Evolutionary conservation across 306 rosid genomes (phyloP).

Genomic region (Delonix regia): DNA sequence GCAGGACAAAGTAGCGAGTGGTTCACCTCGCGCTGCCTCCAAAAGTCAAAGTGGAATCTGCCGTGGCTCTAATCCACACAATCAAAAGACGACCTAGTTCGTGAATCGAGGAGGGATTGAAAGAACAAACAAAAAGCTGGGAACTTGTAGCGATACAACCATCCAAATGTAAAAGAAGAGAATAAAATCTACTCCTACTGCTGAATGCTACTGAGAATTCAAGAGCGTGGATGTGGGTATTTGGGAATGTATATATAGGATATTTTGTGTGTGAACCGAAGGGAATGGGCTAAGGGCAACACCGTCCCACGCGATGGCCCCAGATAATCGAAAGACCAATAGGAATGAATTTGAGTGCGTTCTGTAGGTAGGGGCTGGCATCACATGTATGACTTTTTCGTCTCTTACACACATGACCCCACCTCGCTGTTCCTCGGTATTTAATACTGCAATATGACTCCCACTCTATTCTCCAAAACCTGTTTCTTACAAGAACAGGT

Average conservation of each 20-base stretch:
- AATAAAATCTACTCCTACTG: background rate
- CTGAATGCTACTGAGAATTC: background rate
- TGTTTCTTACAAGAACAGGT: too few species aligned
- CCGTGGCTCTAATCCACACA: slow-evolving; percentile 49
- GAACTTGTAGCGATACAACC: background rate
- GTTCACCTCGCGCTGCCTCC: slow-evolving; percentile 30
- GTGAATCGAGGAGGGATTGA: slow-evolving; percentile 48
- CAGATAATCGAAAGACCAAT: slow-evolving; percentile 46
- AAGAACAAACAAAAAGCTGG: slow-evolving; percentile 40
- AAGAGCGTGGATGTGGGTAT: background rate
- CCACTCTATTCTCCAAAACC: too few species aligned
- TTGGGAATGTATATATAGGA: background rate
- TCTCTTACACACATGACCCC: background rate
- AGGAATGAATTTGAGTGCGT: slow-evolving; percentile 50
- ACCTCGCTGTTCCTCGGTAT: background rate
- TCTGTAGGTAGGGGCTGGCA: slow-evolving; percentile 54
- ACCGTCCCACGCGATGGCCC: slow-evolving; percentile 49
- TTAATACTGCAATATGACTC: too few species aligned
- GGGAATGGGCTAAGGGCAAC: slow-evolving; percentile 24
- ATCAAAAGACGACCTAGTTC: slow-evolving; percentile 48
- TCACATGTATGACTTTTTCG: slow-evolving; percentile 21
- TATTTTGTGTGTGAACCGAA: background rate
- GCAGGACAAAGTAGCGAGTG: background rate
- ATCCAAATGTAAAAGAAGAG: background rate
- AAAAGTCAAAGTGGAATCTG: slow-evolving; percentile 59